phyloP scores from a whole-genome alignment of 768 basidiomycete species.

The Suillus variegatus region DNA sequence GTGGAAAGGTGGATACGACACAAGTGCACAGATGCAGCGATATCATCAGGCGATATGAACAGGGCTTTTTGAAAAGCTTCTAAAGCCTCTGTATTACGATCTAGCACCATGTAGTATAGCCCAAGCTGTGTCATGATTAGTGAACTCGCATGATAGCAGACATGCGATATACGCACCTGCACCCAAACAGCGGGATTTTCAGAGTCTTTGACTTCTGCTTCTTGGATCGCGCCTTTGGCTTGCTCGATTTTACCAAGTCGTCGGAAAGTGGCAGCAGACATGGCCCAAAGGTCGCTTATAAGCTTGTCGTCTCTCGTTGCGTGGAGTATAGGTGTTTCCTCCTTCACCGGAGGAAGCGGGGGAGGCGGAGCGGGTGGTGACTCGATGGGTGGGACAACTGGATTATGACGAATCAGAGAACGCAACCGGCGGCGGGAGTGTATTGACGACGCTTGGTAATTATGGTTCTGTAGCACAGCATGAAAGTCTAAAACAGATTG shows the following conservation, averaged over 20 bases:
- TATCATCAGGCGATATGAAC: slow-evolving; percentile 80
- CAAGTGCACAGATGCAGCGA: slow-evolving; percentile 77
- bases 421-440: slow-evolving; percentile 71
- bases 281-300: slow-evolving; percentile 88
- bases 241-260: slow-evolving; percentile 89
- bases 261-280: slow-evolving; percentile 93
- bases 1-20: slow-evolving; percentile 66
- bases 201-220: slow-evolving; percentile 89
- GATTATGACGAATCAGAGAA: slow-evolving; percentile 42
- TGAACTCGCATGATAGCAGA: background rate
- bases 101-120: slow-evolving; percentile 65
- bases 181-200: slow-evolving; percentile 92
- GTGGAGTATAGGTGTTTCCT: slow-evolving; percentile 33
- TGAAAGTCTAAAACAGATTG: slow-evolving; percentile 63
- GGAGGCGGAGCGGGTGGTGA: slow-evolving; percentile 37
- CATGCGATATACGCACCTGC: slow-evolving; percentile 57
- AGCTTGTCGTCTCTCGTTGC: slow-evolving; percentile 64
- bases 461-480: slow-evolving; percentile 57
- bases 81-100: slow-evolving; percentile 61
- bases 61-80: slow-evolving; percentile 85
- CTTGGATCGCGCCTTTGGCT: slow-evolving; percentile 87
- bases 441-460: slow-evolving; percentile 79
- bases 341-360: slow-evolving; percentile 35
- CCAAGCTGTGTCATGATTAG: slow-evolving; percentile 56
- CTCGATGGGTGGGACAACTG: slow-evolving; percentile 30